phyloP scores from a whole-genome alignment of 2,329 filamentous ascomycete genomes.

The Aotearoamyces nothofagi region DNA sequence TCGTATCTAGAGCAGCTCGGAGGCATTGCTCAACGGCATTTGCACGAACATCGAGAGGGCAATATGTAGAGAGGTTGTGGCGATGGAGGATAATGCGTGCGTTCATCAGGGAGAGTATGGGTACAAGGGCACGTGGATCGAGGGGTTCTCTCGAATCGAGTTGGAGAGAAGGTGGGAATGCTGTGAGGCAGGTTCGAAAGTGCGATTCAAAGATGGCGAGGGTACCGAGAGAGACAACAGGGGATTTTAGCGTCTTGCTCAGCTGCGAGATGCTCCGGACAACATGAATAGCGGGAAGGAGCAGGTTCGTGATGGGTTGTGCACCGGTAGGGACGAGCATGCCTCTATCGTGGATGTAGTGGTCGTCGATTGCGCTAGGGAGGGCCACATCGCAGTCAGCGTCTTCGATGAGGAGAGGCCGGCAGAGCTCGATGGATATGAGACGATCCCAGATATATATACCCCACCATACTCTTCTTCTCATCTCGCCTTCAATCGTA shows the following conservation, averaged over 20 bases:
- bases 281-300: constrained; percentile 69
- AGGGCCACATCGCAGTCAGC: constrained; percentile 74
- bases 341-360: constrained; percentile 48
- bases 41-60: constrained; percentile 46
- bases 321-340: constrained; percentile 34
- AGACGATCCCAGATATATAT: constrained; percentile 80
- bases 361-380: constrained; percentile 69
- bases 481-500: constrained; percentile 69
- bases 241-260: constrained; percentile 52
- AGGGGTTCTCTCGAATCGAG: constrained; percentile 50
- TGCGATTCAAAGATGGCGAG: constrained; percentile 70
- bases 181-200: constrained; percentile 58
- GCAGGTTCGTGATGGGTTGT: constrained; percentile 48
- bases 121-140: constrained; percentile 58
- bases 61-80: constrained; percentile 68
- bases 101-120: constrained; percentile 66
- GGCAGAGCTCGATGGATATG: constrained; percentile 64
- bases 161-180: constrained; percentile 64
- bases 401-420: constrained; percentile 72
- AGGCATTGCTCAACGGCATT: constrained; percentile 68
- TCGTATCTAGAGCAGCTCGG: constrained; percentile 61
- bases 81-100: constrained; percentile 76
- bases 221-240: constrained; percentile 48
- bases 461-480: constrained; percentile 83
- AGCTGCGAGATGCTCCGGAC: constrained; percentile 64